Percentiles rank a stretch among this genome's conserved stretches.
Evolutionary conservation across 345 rosid species (phyloP).

Genomic region (Gynandropsis gynandra): DNA sequence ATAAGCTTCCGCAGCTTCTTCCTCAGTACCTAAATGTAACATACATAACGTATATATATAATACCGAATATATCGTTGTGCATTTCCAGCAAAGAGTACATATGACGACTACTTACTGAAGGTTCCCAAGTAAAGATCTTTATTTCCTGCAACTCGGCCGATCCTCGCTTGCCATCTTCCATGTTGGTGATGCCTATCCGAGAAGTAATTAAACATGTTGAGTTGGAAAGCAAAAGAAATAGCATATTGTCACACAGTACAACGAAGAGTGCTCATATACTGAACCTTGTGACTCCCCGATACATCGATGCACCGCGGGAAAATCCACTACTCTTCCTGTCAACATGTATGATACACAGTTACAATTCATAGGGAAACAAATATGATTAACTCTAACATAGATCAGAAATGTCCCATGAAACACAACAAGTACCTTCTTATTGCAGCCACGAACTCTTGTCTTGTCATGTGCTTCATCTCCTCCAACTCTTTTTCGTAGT

Average conservation of each 20-base stretch:
- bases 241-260: not conserved
- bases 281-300: slow-evolving; percentile 91
- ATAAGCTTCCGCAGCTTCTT: slow-evolving; percentile 99
- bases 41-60: not conserved
- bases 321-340: slow-evolving; percentile 97
- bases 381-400: not conserved
- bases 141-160: slow-evolving; percentile 98
- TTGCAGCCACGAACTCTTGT: slow-evolving; percentile 95
- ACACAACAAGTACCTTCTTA: slow-evolving; percentile 53
- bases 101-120: slow-evolving; percentile 61
- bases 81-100: not conserved
- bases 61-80: not conserved
- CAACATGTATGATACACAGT: not conserved
- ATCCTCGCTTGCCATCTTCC: slow-evolving; percentile 99
- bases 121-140: slow-evolving; percentile 97
- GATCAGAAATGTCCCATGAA: not conserved
- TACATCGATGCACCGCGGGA: slow-evolving; percentile 99
- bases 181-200: slow-evolving; percentile 87
- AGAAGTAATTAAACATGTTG: not conserved
- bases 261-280: not conserved
- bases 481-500: slow-evolving; percentile 92
- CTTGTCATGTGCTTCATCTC: slow-evolving; percentile 99
- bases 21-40: slow-evolving; percentile 65
- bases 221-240: too few species aligned
- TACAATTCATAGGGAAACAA: too few species aligned